Evolutionary conservation across 2,329 filamentous ascomycete species (phyloP).

Genomic region (Colletotrichum echinochloae): DNA sequence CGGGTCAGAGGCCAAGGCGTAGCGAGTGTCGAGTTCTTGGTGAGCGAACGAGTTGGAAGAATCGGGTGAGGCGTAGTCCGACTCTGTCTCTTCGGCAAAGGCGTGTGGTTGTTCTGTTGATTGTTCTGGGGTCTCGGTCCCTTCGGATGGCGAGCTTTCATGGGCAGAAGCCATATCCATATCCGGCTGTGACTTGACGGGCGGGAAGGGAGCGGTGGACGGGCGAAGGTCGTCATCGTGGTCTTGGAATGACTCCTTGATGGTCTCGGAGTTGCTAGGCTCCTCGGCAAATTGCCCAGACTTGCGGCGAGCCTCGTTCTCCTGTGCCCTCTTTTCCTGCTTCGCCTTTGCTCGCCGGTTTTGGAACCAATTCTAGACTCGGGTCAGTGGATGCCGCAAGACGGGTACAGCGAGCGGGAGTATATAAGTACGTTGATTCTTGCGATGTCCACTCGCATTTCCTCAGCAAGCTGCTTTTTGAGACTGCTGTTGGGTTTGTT

Average conservation of each 20-base stretch:
- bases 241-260: slow-evolving; percentile 50
- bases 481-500: slow-evolving; percentile 72
- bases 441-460: slow-evolving; percentile 72
- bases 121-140: neutral
- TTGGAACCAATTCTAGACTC: slow-evolving; percentile 74
- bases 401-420: slow-evolving; percentile 41
- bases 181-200: slow-evolving; percentile 12
- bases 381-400: slow-evolving; percentile 46
- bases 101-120: slow-evolving; percentile 8
- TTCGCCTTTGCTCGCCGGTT: slow-evolving; percentile 74
- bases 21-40: slow-evolving; percentile 27
- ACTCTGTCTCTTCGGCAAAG: slow-evolving; percentile 19
- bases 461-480: slow-evolving; percentile 71
- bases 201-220: slow-evolving; percentile 51
- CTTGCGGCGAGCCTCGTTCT: slow-evolving; percentile 56
- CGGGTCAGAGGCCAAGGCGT: slow-evolving; percentile 21
- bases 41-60: slow-evolving; percentile 29
- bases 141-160: slow-evolving; percentile 24
- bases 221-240: slow-evolving; percentile 53
- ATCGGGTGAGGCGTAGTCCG: slow-evolving; percentile 37
- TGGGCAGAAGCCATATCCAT: neutral
- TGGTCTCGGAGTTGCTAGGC: slow-evolving; percentile 48
- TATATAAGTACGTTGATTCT: slow-evolving; percentile 67
- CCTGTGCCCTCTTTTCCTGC: slow-evolving; percentile 69
- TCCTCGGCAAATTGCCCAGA: slow-evolving; percentile 53